phyloP scores from a whole-genome alignment of 1,284 basidiomycete genomes.

The Bondarzewia mesenterica region DNA sequence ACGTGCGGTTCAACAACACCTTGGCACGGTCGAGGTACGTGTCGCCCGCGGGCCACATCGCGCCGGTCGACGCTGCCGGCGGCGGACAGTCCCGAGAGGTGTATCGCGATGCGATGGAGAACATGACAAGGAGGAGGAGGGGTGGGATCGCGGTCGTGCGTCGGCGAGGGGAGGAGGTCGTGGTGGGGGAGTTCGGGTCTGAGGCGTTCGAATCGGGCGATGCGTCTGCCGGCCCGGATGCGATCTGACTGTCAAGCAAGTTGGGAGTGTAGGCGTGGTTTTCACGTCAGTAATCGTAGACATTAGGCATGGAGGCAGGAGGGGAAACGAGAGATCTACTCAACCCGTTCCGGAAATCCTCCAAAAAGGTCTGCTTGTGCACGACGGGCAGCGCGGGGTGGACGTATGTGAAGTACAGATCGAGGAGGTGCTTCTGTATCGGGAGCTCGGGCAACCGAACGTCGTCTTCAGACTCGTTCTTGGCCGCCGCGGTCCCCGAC shows the following conservation, averaged over 20 bases:
- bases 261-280: slow-evolving; percentile 3
- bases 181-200: slow-evolving; percentile 14
- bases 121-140: slow-evolving; percentile 71
- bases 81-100: slow-evolving; percentile 24
- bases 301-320: too few relatives aligned
- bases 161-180: slow-evolving; percentile 28
- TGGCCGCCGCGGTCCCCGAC: slow-evolving; percentile 20
- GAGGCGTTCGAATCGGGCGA: slow-evolving; percentile 18
- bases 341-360: slow-evolving; percentile 40
- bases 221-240: slow-evolving; percentile 8
- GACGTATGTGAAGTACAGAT: slow-evolving; percentile 73
- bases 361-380: slow-evolving; percentile 63
- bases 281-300: slow-evolving; percentile 2
- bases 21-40: slow-evolving; percentile 66
- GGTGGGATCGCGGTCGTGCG: slow-evolving; percentile 42
- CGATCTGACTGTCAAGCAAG: slow-evolving; percentile 9
- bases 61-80: slow-evolving; percentile 34
- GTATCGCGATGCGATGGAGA: slow-evolving; percentile 69
- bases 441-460: slow-evolving; percentile 42
- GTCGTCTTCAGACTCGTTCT: slow-evolving; percentile 29
- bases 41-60: slow-evolving; percentile 82
- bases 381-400: slow-evolving; percentile 69
- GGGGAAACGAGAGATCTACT: slow-evolving; percentile 12
- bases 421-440: slow-evolving; percentile 60
- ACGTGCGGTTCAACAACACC: slow-evolving; percentile 55